Base-by-base conservation (phyloP, 2,329 filamentous ascomycete genomes). In the Fusarium sterilihyphosum region DNA sequence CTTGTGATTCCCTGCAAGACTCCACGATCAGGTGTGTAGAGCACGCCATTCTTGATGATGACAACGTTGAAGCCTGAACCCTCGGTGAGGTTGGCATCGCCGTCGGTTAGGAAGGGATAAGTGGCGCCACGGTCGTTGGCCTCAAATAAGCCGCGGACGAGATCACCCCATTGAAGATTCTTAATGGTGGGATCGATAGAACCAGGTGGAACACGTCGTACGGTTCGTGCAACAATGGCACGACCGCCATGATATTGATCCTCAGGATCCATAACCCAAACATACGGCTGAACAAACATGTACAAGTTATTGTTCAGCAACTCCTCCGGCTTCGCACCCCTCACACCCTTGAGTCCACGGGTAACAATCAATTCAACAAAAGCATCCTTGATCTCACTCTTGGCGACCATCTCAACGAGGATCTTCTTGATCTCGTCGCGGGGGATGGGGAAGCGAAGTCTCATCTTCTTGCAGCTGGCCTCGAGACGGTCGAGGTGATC, bases 361-460 rank as follows among this genome's bases (percentile, higher is more conserved):
- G 87, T 88, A 38, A 88, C 85, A 35, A 88, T 87, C 2, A 88
- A 54, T 70, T 88, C 84, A 29, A 88, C 85, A 58, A 86, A 88
- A 0, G 85, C 86, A 71, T 88, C 87, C 3, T 80, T 77, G 52
- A 88, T 87, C 1, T 83, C 86, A 44, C 82, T 85, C 75, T 83
- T 82, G 8, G 79, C 79, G 0, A 86, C 80, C 87, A 88, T 88
- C 1, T 85, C 82, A 0, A 84, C 40, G 0, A 88, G 76, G 6
- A 82, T 84, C 1, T 69, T 56, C 75, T 83, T 82, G 26, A 87
- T 77, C 60, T 85, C 78, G 1, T 83, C 81, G 0, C 79, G 78
- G 0, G 85, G 79, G 0, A 87, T 60, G 0, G 86, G 86, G 3
- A 87, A 71, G 33, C 77, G 75, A 4, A 88, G 79, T 2, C 86